phyloP scores from a whole-genome alignment of 2,329 filamentous ascomycete species.

The Beauveria sp. region DNA sequence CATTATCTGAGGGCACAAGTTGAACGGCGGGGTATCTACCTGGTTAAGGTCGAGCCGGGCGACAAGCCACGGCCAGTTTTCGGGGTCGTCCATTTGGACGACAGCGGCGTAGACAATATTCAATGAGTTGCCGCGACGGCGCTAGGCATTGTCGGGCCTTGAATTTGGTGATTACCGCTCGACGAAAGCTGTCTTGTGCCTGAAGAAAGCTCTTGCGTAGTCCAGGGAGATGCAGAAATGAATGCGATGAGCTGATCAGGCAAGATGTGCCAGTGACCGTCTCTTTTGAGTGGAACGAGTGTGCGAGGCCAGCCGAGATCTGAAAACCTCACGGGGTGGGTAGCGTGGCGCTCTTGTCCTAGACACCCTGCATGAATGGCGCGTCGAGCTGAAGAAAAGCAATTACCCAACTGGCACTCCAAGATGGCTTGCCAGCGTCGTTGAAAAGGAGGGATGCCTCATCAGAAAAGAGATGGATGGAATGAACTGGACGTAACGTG shows the following conservation, averaged over 20 bases:
- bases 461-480: background rate
- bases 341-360: conserved; percentile 4
- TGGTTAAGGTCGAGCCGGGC: conserved; percentile 7
- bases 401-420: background rate
- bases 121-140: background rate
- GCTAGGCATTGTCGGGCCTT: background rate
- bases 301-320: background rate
- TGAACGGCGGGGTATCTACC: background rate
- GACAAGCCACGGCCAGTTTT: conserved; percentile 8
- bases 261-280: background rate
- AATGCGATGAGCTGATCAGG: background rate
- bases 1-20: no score
- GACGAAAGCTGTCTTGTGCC: background rate
- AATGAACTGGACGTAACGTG: background rate
- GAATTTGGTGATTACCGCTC: background rate
- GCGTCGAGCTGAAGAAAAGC: background rate
- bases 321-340: background rate
- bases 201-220: background rate
- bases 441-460: background rate
- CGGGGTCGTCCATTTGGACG: background rate
- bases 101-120: background rate
- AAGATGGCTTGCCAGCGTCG: background rate
- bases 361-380: background rate
- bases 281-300: conserved; percentile 3
- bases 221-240: background rate